Conservation (phyloP, 2,329 filamentous ascomycete genomes). For the Botrytis medusae region DNA sequence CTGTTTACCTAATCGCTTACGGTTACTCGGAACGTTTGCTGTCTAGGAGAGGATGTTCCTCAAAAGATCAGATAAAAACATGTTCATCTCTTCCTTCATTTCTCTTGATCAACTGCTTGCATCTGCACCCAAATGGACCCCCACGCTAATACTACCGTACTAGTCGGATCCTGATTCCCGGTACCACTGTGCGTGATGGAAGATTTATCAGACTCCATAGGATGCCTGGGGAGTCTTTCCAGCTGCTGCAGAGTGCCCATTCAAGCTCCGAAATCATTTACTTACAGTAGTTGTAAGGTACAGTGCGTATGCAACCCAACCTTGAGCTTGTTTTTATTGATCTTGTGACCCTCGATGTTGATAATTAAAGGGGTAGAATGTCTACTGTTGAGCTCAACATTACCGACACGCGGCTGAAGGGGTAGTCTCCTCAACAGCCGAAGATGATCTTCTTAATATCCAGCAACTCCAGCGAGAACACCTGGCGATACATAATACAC, state of each 20-base stretch:
- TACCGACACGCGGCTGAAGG: not conserved
- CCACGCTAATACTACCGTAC: not conserved
- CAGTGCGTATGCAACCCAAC: not conserved
- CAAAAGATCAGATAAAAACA: not conserved
- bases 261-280: not conserved
- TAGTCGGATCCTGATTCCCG: not conserved
- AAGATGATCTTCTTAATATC: not conserved
- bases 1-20: not conserved
- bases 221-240: not conserved
- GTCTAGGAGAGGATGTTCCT: not conserved
- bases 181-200: not conserved
- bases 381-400: not conserved
- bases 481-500: not conserved
- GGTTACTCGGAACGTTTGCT: not conserved
- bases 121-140: not conserved
- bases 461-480: not conserved
- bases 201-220: not conserved
- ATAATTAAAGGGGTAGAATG: not conserved
- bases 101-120: not conserved
- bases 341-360: not conserved
- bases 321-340: not conserved
- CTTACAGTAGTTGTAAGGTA: not conserved
- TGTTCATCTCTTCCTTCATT: not conserved
- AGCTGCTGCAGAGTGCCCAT: not conserved
- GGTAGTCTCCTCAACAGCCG: constrained; percentile 7